Percentiles rank a stretch among this genome's conserved stretches.
Conservation (phyloP, 164 flowering plant genomes). For the Chimonanthus salicifolius region DNA sequence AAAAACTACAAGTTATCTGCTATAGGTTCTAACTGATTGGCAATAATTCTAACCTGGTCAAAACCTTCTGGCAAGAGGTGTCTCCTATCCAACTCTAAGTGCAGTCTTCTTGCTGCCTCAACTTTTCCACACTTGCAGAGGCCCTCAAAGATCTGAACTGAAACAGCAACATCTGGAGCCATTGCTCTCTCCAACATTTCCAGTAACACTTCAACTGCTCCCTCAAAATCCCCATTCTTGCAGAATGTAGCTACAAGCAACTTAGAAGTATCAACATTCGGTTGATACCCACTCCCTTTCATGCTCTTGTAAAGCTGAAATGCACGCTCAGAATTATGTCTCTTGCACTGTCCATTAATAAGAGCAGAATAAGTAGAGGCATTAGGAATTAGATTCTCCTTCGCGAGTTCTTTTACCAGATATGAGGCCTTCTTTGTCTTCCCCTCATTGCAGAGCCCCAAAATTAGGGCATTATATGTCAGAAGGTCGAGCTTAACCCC, state of each 20-base stretch:
- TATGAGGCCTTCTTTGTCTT: conserved; percentile 83
- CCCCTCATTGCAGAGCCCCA: conserved; percentile 76
- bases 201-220: conserved; percentile 49
- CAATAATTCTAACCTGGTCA: conserved; percentile 12
- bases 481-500: conserved; percentile 60
- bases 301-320: conserved; percentile 62
- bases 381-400: conserved; percentile 57
- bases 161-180: conserved; percentile 35
- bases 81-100: conserved; percentile 39
- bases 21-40: background rate
- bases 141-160: conserved; percentile 40
- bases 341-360: conserved; percentile 71
- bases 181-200: conserved; percentile 56
- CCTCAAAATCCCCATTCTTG: conserved; percentile 65
- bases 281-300: conserved; percentile 62
- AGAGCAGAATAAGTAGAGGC: conserved; percentile 78
- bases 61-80: conserved; percentile 37
- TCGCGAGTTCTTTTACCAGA: conserved; percentile 64
- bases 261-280: conserved; percentile 47
- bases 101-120: conserved; percentile 32
- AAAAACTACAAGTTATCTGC: too few species aligned
- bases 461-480: conserved; percentile 76
- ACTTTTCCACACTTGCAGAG: conserved; percentile 41
- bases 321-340: conserved; percentile 64
- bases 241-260: conserved; percentile 53